These are phyloP conservation scores for Solanum virginianum DNA, from an alignment of 257 asterid genomes.

Conservation along the genomic window DNA sequence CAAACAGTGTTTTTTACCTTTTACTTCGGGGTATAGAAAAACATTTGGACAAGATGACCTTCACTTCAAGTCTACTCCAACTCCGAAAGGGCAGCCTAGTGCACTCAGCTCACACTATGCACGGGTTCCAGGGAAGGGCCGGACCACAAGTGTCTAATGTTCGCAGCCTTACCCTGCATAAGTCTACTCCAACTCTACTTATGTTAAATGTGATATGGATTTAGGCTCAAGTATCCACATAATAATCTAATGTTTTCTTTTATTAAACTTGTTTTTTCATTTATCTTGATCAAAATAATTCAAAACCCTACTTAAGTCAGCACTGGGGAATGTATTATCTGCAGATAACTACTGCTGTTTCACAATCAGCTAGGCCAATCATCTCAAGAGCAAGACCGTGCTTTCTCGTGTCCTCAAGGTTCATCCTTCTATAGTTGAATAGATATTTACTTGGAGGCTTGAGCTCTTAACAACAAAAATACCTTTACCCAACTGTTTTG, in stretches of 20 bases:
- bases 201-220: not conserved
- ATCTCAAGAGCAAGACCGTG: conserved; percentile 51
- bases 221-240: not conserved
- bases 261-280: not conserved
- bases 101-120: not conserved
- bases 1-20: not conserved
- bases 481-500: not conserved
- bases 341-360: conserved; percentile 65
- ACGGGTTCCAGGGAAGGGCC: not conserved
- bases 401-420: conserved; percentile 55
- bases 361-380: conserved; percentile 37
- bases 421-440: not conserved
- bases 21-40: not conserved
- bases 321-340: not conserved
- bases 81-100: not conserved
- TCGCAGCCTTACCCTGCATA: not conserved
- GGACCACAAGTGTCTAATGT: not conserved
- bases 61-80: not conserved
- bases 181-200: not conserved
- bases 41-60: not conserved
- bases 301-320: not conserved
- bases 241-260: not conserved
- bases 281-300: not conserved
- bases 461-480: not conserved
- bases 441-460: not conserved